phyloP scores from a whole-genome alignment of 2,329 filamentous ascomycete genomes.

The Aspergillus sp. region DNA sequence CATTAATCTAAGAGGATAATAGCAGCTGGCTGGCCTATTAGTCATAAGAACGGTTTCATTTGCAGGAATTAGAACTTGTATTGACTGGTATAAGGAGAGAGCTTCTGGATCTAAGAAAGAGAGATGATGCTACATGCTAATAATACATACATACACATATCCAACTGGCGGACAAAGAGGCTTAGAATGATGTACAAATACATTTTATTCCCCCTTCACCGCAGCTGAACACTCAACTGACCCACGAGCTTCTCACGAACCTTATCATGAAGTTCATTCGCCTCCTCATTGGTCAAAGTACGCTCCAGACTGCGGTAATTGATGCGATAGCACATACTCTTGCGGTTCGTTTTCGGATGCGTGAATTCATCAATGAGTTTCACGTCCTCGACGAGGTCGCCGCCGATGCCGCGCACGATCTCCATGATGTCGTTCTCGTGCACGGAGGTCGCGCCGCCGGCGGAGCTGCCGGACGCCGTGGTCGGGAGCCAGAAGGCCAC shows the following conservation, averaged over 20 bases:
- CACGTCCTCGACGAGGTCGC: slow-evolving; percentile 86
- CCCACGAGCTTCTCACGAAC: slow-evolving; percentile 66
- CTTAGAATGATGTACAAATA: neutral
- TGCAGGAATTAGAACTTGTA: no score
- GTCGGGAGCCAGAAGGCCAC: slow-evolving; percentile 84
- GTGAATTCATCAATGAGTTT: slow-evolving; percentile 79
- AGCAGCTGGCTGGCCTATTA: neutral
- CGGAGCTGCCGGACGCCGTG: slow-evolving; percentile 39
- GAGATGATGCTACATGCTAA: neutral
- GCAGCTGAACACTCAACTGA: slow-evolving; percentile 75
- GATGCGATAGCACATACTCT: slow-evolving; percentile 87
- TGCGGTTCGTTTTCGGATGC: slow-evolving; percentile 79
- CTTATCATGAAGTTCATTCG: slow-evolving; percentile 70
- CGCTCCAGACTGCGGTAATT: slow-evolving; percentile 91
- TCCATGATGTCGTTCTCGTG: slow-evolving; percentile 99
- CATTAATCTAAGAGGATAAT: slow-evolving; percentile 12
- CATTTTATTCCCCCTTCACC: slow-evolving; percentile 43
- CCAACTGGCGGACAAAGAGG: neutral
- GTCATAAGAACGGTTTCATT: no score
- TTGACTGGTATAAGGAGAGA: neutral
- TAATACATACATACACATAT: neutral
- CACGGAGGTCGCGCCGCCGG: slow-evolving; percentile 52
- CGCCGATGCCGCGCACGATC: slow-evolving; percentile 77
- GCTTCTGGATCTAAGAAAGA: neutral
- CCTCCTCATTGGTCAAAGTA: slow-evolving; percentile 81